These are phyloP conservation scores for Populus nigra DNA, from an alignment of 345 rosid species.

Conservation along the genomic window DNA sequence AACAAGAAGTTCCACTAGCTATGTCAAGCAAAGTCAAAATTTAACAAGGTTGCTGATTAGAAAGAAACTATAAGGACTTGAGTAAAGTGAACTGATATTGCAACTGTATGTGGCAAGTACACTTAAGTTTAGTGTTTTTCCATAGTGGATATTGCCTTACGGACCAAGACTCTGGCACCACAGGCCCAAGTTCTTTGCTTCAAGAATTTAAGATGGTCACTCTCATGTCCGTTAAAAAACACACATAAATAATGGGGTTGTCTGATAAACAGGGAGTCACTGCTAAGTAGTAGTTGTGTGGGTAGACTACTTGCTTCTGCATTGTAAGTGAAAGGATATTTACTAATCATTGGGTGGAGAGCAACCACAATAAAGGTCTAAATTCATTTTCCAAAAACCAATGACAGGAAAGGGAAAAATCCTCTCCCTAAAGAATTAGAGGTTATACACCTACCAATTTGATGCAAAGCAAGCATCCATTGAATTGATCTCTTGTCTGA, in stretches of 20 bases:
- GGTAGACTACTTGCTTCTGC: neutral
- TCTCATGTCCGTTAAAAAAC: neutral
- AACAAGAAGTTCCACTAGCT: conserved; percentile 19
- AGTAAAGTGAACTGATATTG: neutral
- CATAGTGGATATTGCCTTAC: neutral
- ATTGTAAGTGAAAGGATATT: neutral
- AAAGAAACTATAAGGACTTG: neutral
- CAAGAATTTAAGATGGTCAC: neutral
- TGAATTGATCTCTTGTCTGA: conserved; percentile 61
- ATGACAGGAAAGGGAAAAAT: neutral
- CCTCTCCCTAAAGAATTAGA: neutral
- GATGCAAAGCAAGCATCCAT: conserved; percentile 83
- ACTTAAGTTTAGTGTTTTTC: neutral
- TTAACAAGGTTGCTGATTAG: neutral
- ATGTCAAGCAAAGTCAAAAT: conserved; percentile 9
- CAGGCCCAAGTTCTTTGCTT: neutral
- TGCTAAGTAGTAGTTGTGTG: neutral
- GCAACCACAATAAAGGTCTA: neutral
- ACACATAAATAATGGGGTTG: neutral
- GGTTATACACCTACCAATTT: conserved; percentile 61
- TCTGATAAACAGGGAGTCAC: neutral
- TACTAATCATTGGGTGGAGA: neutral
- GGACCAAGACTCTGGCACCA: conserved; percentile 1
- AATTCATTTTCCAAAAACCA: neutral
- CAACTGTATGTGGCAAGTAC: neutral